Base-by-base conservation (phyloP, 140 eudicot species). In the Oenanthe javanica region DNA sequence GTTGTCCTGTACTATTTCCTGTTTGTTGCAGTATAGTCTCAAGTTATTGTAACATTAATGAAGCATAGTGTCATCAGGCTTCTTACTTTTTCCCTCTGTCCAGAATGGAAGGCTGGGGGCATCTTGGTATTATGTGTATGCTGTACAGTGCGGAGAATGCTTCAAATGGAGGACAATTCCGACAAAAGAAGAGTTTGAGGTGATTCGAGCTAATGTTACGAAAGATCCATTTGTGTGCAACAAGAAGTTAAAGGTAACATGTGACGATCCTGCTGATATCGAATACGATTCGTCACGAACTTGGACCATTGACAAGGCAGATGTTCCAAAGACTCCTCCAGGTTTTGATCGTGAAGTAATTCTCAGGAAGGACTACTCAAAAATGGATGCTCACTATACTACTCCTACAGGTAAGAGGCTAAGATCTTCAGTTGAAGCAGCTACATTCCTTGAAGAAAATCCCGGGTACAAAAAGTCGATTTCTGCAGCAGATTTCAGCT, bases 111-210 rank as follows among this genome's bases (percentile, higher is more conserved):
- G 18, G 45, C 3, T 36, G 43, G 76, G 59, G 31, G 19, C 43
- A 2, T 4, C 46, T n/a, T 7, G 63, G 51, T 80, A 80, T 10
- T 84, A 86, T 67, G 69, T 84, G 6, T 91, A 84, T 86, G 93
- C 94, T n/a, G 97, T 83, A 66, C 98, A 94, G 75, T 94, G 97
- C 66, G 89, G 80, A 72, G 86, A 85, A 72, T 94, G 98, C 87
- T 83, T 84, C 75, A 94, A 94, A 48, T 94, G 97, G 98, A 92
- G 98, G 86, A 64, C 79, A 4, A 61, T 94, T 36, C 78, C 83
- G 9, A 80, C 97, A 2, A 85, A 82, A 57, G 89, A 92, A 76
- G 89, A 87, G 79, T 94, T 83, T 72, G 98, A 94, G 85, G 93
- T 84, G 70, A 84, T 85, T 70, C 83, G 97, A 79, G 83, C 94